Evolutionary conservation across 2,329 filamentous ascomycete genomes (phyloP), one percentile per base, ranked within the genome.

Genomic region (Dactylellina leptospora): DNA sequence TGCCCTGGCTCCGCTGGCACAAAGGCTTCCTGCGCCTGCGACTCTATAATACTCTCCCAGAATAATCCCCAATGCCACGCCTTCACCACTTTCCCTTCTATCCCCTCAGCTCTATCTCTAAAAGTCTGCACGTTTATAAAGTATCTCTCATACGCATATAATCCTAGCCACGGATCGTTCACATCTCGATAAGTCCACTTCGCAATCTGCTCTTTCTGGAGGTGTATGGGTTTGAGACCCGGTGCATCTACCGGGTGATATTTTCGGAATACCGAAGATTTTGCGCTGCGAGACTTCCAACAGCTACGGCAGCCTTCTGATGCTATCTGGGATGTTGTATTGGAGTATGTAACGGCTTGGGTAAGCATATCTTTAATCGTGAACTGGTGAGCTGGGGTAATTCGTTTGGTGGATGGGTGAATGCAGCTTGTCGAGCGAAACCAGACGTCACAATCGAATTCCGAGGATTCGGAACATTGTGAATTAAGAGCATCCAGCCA

Each of bases 31-130:
- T 45, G 27, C 1, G 13, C 27, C 2, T 30, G 20, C 5, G 27
- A 53, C 6, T n/a, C n/a, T n/a, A 63, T 20, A 3, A 63, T 54
- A 27, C 55, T 25, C 10, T 47, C 51, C 59, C 47, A 55, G 40
- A 63, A 63, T n/a, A 38, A 63, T 1, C 22, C 36, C 59, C 59
- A 63, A 23, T 53, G 59, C 59, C 59, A 63, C 8, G 48, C 38
- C 13, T 63, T 63, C 2, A 63, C 48, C 16, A 63, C 2, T 36
- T 54, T 63, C 2, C 59, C 59, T 38, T 42, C 40, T 2, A 38
- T 47, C 20, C 51, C 48, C 5, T 16, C 48, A 10, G 16, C 6
- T 4, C 20, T 4, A n/a, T 55, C 38, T 22, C 33, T 18, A 10
- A 54, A 13, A 28, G 54, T 36, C 8, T 63, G 59, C 2, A 63